Base-by-base conservation (phyloP, 768 basidiomycete species). In the Chalciporus piperatus region DNA sequence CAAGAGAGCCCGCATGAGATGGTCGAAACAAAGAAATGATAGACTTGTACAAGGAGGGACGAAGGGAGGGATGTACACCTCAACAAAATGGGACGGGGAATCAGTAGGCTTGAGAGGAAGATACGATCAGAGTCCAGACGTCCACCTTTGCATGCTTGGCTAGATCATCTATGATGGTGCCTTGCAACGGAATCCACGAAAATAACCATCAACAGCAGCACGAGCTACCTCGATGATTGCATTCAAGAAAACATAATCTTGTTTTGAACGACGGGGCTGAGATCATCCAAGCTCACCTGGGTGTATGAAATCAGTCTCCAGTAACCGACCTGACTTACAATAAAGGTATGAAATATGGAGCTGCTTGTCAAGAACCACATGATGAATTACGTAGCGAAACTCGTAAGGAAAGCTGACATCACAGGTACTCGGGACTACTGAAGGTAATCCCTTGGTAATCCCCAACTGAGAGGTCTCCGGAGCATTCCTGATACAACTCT, bases 1-100 rank as follows among this genome's bases (percentile, higher is more conserved):
- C 43, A 25, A 45, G 43, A 56, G 35, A 33, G 45, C 19, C 30
- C 25, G 44, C 63, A 63, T 54, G 8, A n/a, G 47, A 44, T 37
- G 14, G 22, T 20, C 40, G 23, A 43, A 45, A 19, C 39, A 32
- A 22, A 47, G 41, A 43, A 55, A 51, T 14, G 47, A 54, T 30
- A 37, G 48, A 43, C 25, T 51, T 43, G 17, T 22, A 33, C 19
- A 45, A 35, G 33, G 51, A 42, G 41, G 11, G 40, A 40, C 27
- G 25, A 14, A 19, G 38, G 25, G 20, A 19, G 35, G 30, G 6
- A 37, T 35, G 13, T 33, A 23, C 28, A 32, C 22, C 39, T 25
- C 22, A 27, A 16, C 32, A 22, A 22, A 39, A 32, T 16, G 40
- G 32, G 30, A 16, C 25, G 20, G 30, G 19, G 41, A 32, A 19